These are phyloP conservation scores for Cordyceps militaris DNA, from an alignment of 2,329 filamentous ascomycete genomes.

Conservation along the genomic window DNA sequence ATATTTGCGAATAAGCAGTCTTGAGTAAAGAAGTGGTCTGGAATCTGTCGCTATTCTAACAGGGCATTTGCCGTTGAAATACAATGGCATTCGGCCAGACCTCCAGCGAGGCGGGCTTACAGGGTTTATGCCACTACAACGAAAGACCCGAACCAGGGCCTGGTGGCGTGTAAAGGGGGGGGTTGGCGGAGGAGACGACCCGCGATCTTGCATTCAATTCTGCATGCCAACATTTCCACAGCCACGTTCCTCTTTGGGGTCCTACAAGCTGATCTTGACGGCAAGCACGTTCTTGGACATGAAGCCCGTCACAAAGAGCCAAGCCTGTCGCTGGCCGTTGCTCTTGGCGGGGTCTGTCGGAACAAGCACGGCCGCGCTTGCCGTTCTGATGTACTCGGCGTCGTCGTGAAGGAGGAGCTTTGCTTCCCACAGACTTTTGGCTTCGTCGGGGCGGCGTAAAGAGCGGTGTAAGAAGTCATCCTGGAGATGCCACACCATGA, in stretches of 20 bases:
- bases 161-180: slow-evolving; percentile 2
- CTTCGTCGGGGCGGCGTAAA: slow-evolving; percentile 12
- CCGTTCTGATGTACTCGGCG: slow-evolving; percentile 40
- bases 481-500: slow-evolving; percentile 38
- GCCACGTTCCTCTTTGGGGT: slow-evolving; percentile 6
- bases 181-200: slow-evolving; percentile 4
- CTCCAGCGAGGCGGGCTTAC: no score
- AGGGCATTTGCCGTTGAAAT: no score
- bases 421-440: slow-evolving; percentile 31
- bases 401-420: slow-evolving; percentile 52
- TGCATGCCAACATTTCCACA: no score
- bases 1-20: no score
- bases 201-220: no score
- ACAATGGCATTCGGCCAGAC: no score
- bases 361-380: slow-evolving; percentile 46
- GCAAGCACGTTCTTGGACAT: slow-evolving; percentile 42
- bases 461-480: slow-evolving; percentile 1
- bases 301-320: slow-evolving; percentile 53
- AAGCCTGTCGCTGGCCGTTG: slow-evolving; percentile 39
- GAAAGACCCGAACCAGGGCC: not conserved
- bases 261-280: slow-evolving; percentile 46
- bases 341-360: slow-evolving; percentile 41
- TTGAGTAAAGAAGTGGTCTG: no score
- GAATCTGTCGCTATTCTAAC: no score
- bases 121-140: not conserved